A percentile compares a stretch with the other conserved stretches of the same genome.
Evolutionary conservation across 805 yeast species (phyloP).

Genomic region (Lipomyces kockii): DNA sequence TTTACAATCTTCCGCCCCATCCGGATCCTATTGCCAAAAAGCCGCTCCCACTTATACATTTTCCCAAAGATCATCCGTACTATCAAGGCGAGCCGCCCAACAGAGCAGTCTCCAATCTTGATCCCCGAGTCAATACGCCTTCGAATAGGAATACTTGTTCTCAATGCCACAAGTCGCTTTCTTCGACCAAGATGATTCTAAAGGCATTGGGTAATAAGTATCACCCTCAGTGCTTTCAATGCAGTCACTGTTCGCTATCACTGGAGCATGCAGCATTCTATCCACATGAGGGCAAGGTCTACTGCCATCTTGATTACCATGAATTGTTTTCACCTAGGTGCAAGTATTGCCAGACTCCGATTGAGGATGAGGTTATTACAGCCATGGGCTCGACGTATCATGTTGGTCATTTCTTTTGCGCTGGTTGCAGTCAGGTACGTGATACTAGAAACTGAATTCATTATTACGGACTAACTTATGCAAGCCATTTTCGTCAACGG

Average conservation of each 20-base stretch:
- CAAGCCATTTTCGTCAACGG: conserved; percentile 34
- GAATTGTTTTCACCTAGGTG: conserved; percentile 43
- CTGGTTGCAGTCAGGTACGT: conserved; percentile 40
- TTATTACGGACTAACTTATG: background rate
- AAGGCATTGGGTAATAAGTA: conserved; percentile 31
- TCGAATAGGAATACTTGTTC: conserved; percentile 18
- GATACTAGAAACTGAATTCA: background rate
- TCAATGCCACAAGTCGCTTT: conserved; percentile 21
- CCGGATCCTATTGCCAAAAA: conserved; percentile 3
- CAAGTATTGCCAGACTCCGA: conserved; percentile 42
- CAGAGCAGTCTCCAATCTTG: background rate
- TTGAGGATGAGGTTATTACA: conserved; percentile 41
- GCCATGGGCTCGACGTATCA: conserved; percentile 44
- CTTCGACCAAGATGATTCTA: conserved; percentile 24
- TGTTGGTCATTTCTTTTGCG: conserved; percentile 44
- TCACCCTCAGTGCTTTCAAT: conserved; percentile 36
- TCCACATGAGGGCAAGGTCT: conserved; percentile 37
- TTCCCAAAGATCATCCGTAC: conserved; percentile 25
- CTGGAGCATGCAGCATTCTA: conserved; percentile 36
- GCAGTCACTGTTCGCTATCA: conserved; percentile 28
- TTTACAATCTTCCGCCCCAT: background rate
- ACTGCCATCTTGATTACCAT: conserved; percentile 46
- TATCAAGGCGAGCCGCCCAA: conserved; percentile 23
- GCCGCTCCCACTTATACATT: conserved; percentile 25
- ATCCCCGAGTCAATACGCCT: background rate